Conservation (phyloP, 306 rosid species). For the Rosa rugosa region DNA sequence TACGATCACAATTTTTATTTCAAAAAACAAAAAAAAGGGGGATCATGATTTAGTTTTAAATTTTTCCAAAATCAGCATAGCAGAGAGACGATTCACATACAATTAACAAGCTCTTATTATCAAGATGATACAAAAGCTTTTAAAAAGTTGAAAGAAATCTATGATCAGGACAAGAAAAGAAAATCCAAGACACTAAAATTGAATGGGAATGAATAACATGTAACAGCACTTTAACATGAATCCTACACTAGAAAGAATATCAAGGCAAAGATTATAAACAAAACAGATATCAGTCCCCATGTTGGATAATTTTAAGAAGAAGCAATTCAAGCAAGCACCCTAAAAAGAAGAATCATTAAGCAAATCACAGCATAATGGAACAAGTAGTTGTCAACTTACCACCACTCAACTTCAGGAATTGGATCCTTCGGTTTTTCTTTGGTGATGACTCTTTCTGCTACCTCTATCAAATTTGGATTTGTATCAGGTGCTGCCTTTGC, state of each 20-base stretch:
- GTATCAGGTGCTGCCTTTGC: conserved; percentile 97
- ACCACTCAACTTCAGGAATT: conserved; percentile 95
- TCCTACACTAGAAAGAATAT: neutral
- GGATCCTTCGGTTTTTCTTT: conserved; percentile 85
- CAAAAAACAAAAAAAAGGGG: no score
- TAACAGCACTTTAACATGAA: neutral
- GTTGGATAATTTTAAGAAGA: neutral
- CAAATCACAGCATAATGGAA: neutral
- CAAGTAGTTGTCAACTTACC: conserved; percentile 54
- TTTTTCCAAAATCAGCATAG: neutral
- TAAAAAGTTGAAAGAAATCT: neutral
- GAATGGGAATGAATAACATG: neutral
- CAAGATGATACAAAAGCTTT: neutral
- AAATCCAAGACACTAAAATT: neutral
- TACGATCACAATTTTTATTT: neutral
- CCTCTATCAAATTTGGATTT: conserved; percentile 91
- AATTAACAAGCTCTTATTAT: neutral
- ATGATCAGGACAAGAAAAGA: neutral
- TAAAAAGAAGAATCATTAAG: neutral
- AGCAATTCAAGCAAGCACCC: neutral
- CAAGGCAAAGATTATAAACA: neutral
- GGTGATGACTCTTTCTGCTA: conserved; percentile 74
- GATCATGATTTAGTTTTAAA: no score
- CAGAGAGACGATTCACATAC: neutral
- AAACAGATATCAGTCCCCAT: neutral